phyloP scores from a whole-genome alignment of 2,329 filamentous ascomycete species.

The Colletotrichum liriopes region DNA sequence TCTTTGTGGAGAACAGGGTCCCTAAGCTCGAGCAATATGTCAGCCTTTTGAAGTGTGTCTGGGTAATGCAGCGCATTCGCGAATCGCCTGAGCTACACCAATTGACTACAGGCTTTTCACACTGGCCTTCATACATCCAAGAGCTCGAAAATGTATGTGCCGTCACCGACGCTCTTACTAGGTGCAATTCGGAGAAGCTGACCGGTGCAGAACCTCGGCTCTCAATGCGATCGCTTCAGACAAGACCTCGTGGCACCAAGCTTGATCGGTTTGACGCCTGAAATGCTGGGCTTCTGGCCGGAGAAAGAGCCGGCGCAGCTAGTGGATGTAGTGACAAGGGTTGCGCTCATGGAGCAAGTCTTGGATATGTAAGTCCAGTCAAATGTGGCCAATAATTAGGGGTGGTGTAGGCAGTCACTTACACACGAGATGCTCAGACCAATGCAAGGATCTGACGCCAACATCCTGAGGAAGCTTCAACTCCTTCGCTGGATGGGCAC shows the following conservation, averaged over 20 bases:
- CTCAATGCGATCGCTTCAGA: conserved; percentile 47
- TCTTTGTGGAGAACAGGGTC: conserved; percentile 48
- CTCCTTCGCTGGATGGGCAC: conserved; percentile 47
- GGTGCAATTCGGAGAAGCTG: background rate
- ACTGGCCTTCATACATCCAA: conserved; percentile 53
- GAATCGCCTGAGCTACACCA: conserved; percentile 37
- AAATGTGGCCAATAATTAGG: no score
- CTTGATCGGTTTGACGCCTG: conserved; percentile 41
- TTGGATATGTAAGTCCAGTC: conserved; percentile 41
- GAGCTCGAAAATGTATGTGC: conserved; percentile 52
- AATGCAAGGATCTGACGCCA: conserved; percentile 26
- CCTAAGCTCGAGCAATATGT: conserved; percentile 48
- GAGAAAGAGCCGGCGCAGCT: conserved; percentile 48
- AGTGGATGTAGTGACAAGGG: conserved; percentile 50
- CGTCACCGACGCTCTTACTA: no score
- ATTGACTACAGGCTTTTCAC: conserved; percentile 46
- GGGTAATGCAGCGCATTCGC: conserved; percentile 48
- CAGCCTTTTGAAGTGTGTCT: conserved; percentile 53
- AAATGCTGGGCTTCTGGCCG: conserved; percentile 51
- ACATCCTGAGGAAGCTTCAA: conserved; percentile 39
- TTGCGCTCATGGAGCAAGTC: conserved; percentile 53
- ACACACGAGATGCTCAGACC: conserved; percentile 17
- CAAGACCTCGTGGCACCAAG: conserved; percentile 48
- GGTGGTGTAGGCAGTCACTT: background rate
- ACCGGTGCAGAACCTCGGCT: conserved; percentile 48